Evolutionary conservation across 495 filamentous ascomycete species (phyloP).

Genomic region (Friedmanniomyces simplex): DNA sequence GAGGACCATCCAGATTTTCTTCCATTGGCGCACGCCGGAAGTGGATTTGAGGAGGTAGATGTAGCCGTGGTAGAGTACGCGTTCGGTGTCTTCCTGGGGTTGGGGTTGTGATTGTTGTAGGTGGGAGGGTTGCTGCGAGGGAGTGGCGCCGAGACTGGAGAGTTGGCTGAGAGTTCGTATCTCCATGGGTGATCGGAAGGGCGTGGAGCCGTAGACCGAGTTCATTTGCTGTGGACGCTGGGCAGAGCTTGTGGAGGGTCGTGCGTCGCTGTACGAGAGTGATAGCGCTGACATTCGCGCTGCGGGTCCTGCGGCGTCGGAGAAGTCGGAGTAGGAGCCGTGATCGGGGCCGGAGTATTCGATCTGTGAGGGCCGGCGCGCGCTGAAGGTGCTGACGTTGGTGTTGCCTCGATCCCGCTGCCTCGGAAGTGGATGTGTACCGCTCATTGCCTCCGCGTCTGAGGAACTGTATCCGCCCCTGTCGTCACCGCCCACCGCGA

Average conservation of each 20-base stretch:
- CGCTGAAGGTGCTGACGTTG: conserved; percentile 7
- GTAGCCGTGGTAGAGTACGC: conserved; percentile 86
- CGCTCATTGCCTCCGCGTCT: conserved; percentile 36
- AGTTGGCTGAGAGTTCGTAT: conserved; percentile 46
- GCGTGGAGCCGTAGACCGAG: conserved; percentile 4
- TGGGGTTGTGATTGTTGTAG: too few relatives aligned
- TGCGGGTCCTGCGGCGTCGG: conserved; percentile 49
- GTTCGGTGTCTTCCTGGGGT: conserved; percentile 37
- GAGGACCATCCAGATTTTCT: conserved; percentile 86
- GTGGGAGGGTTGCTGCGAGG: neutral
- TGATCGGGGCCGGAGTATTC: conserved; percentile 86
- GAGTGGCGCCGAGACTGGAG: conserved; percentile 38
- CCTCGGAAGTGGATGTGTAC: conserved; percentile 4
- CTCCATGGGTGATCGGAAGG: conserved; percentile 15
- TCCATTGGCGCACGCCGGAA: conserved; percentile 86
- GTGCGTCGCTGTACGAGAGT: conserved; percentile 24
- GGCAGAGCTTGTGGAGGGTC: conserved; percentile 17
- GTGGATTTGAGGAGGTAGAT: conserved; percentile 77
- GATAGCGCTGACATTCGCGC: conserved; percentile 34
- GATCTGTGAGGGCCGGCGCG: conserved; percentile 35
- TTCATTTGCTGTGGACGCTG: conserved; percentile 18
- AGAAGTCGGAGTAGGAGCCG: conserved; percentile 83
- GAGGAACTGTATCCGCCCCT: conserved; percentile 52
- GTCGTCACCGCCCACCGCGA: conserved; percentile 24
- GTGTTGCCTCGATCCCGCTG: conserved; percentile 12